A percentile compares a stretch with the other conserved stretches of the same genome.
Conservation (phyloP, 1,284 basidiomycete genomes). For the Naganishia albida region DNA sequence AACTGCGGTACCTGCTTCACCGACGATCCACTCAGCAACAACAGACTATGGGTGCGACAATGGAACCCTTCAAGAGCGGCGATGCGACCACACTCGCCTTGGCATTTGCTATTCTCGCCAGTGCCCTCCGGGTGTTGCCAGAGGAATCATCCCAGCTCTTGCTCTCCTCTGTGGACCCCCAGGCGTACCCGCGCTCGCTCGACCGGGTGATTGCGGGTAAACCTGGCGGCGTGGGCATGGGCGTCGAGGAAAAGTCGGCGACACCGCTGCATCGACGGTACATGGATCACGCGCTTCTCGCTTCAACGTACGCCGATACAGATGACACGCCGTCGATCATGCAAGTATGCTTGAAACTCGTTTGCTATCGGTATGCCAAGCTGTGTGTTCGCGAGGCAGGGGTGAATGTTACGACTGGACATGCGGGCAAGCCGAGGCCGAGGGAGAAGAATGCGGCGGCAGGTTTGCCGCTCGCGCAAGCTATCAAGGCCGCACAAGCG, state of each 20-base stretch:
- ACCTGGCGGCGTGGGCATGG: slow-evolving; percentile 9
- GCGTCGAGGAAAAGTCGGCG: slow-evolving; percentile 38
- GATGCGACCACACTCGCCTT: slow-evolving; percentile 49
- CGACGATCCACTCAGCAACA: slow-evolving; percentile 33
- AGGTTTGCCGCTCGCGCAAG: slow-evolving; percentile 46
- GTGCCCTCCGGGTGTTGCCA: slow-evolving; percentile 44
- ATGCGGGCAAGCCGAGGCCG: slow-evolving; percentile 29
- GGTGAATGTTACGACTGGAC: slow-evolving; percentile 10
- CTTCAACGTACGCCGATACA: slow-evolving; percentile 44
- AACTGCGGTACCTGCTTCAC: slow-evolving; percentile 43
- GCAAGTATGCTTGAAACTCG: slow-evolving; percentile 48
- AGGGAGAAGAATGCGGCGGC: slow-evolving; percentile 39
- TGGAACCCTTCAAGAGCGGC: slow-evolving; percentile 39
- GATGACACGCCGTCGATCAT: slow-evolving; percentile 45
- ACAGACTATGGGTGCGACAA: not conserved
- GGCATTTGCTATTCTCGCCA: slow-evolving; percentile 46
- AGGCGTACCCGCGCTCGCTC: slow-evolving; percentile 35
- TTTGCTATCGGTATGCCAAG: slow-evolving; percentile 45
- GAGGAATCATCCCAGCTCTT: slow-evolving; percentile 48
- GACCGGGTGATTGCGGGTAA: slow-evolving; percentile 37
- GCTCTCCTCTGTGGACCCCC: slow-evolving; percentile 39
- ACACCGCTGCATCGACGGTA: slow-evolving; percentile 48
- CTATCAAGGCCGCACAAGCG: slow-evolving; percentile 48
- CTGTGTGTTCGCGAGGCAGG: slow-evolving; percentile 33
- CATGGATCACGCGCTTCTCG: slow-evolving; percentile 45